Percentiles rank a stretch among this genome's conserved stretches.
phyloP scores from a whole-genome alignment of 2,329 filamentous ascomycete species.

The Thelonectria rubi region DNA sequence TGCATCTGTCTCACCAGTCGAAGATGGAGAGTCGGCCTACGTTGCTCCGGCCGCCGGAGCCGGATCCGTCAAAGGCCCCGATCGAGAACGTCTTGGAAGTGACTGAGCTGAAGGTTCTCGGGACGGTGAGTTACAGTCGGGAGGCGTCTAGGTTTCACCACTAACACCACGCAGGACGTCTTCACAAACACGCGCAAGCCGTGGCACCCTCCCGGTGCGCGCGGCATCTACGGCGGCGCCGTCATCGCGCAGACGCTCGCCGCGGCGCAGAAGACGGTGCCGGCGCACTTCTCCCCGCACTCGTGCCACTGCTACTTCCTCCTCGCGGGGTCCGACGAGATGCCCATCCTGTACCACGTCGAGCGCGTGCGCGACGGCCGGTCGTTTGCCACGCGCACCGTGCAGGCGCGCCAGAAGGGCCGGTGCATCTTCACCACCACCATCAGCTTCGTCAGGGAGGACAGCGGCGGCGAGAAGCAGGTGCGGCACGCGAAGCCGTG shows the following conservation, averaged over 20 bases:
- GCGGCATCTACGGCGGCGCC: slow-evolving; percentile 92
- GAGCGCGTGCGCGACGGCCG: slow-evolving; percentile 91
- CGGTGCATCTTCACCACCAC: slow-evolving; percentile 95
- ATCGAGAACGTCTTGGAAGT: slow-evolving; percentile 93
- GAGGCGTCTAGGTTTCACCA: background rate
- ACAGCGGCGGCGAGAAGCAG: slow-evolving; percentile 59
- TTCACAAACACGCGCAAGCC: slow-evolving; percentile 93
- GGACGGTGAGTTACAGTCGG: slow-evolving; percentile 65
- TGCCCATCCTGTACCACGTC: slow-evolving; percentile 93
- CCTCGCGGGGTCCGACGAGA: slow-evolving; percentile 82
- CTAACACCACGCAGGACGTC: slow-evolving; percentile 68
- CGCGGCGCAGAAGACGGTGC: slow-evolving; percentile 88
- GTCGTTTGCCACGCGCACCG: slow-evolving; percentile 90
- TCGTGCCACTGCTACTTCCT: slow-evolving; percentile 99
- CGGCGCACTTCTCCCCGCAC: slow-evolving; percentile 82
- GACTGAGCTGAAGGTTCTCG: slow-evolving; percentile 79
- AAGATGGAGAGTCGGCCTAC: slow-evolving; percentile 48
- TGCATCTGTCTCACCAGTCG: slow-evolving; percentile 19
- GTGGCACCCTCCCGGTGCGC: slow-evolving; percentile 91
- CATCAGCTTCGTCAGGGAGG: slow-evolving; percentile 82
- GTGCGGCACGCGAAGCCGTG: slow-evolving; percentile 73
- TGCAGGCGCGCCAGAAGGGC: slow-evolving; percentile 92
- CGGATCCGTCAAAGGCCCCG: slow-evolving; percentile 75
- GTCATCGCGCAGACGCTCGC: slow-evolving; percentile 92
- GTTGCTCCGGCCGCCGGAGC: slow-evolving; percentile 73